These are phyloP conservation scores for Suillus paluster DNA, from an alignment of 768 basidiomycete species.

Conservation along the genomic window DNA sequence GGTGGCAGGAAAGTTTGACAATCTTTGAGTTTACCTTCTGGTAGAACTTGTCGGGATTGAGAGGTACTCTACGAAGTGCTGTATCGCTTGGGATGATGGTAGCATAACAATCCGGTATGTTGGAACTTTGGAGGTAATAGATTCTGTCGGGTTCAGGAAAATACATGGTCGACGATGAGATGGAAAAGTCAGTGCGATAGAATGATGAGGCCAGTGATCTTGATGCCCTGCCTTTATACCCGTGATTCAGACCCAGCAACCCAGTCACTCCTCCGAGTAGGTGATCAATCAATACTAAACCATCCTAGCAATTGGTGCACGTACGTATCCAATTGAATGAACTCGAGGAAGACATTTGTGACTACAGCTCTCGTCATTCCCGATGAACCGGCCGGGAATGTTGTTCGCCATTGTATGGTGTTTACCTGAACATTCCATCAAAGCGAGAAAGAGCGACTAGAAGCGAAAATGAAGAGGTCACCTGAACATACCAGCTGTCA, in stretches of 20 bases:
- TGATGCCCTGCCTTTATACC: neutral
- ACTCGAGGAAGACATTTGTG: too few relatives aligned
- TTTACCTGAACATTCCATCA: too few relatives aligned
- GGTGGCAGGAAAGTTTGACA: neutral
- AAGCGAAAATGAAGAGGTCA: too few relatives aligned
- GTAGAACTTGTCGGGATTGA: neutral
- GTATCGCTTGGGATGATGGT: neutral
- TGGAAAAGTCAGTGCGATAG: neutral
- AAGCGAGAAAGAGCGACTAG: too few relatives aligned
- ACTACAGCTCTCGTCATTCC: too few relatives aligned
- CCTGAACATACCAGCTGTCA: too few relatives aligned
- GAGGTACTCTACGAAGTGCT: neutral
- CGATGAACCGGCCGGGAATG: too few relatives aligned
- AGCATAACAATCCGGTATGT: neutral
- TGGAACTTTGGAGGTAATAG: neutral
- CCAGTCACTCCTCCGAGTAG: too few relatives aligned
- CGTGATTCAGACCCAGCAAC: neutral
- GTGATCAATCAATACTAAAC: too few relatives aligned
- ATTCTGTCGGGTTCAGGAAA: neutral
- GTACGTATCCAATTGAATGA: too few relatives aligned
- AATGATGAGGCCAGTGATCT: neutral
- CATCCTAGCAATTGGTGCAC: too few relatives aligned
- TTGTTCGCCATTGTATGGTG: too few relatives aligned
- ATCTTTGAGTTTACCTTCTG: neutral
- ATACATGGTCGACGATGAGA: neutral